Conservation (phyloP, 257 asterid species). For the Solanum piurae region DNA sequence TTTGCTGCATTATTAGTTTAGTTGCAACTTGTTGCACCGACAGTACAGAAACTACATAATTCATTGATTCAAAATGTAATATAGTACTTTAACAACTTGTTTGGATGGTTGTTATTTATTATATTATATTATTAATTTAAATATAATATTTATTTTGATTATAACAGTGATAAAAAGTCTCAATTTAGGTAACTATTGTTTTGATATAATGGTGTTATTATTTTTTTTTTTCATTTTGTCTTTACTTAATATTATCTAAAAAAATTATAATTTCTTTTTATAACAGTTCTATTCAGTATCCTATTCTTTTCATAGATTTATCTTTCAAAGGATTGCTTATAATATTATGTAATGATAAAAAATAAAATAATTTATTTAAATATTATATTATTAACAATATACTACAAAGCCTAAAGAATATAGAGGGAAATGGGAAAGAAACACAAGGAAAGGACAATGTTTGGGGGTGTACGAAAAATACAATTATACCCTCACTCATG, state of each 20-base stretch:
- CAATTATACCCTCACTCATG: not conserved
- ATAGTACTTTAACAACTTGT: not conserved
- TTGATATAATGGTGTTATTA: too few species aligned
- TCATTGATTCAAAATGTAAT: not conserved
- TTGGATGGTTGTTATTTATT: not conserved
- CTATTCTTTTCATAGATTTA: too few species aligned
- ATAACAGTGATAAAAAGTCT: too few species aligned
- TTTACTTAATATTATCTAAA: too few species aligned
- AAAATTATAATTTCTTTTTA: too few species aligned
- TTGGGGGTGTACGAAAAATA: not conserved
- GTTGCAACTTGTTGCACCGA: not conserved
- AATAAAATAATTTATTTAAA: fast-evolving
- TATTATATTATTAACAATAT: too few species aligned
- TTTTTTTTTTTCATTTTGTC: too few species aligned
- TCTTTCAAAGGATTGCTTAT: fast-evolving
- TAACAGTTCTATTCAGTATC: too few species aligned
- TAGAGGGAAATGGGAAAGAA: not conserved
- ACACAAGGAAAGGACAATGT: not conserved
- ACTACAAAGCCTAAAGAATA: not conserved
- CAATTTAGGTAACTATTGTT: too few species aligned
- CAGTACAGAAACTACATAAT: not conserved
- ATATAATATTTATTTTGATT: too few species aligned
- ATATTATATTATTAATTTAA: too few species aligned
- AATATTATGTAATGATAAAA: fast-evolving
- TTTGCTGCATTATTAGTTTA: not conserved